These are phyloP conservation scores for Colletotrichum navitas DNA, from an alignment of 2,329 filamentous ascomycete genomes.

Conservation along the genomic window DNA sequence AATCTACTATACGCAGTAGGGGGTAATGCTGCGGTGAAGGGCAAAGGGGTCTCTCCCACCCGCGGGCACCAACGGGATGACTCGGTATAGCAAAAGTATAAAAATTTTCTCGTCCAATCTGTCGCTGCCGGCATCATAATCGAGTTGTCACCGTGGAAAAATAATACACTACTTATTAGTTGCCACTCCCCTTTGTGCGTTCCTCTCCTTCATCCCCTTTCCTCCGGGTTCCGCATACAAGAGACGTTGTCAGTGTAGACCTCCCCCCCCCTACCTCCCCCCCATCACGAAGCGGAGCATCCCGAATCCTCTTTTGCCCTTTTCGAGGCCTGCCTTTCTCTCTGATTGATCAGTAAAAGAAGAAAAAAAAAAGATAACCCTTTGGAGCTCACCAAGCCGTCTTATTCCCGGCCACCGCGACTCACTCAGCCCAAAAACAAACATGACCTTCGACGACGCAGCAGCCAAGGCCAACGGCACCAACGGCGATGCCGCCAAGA, in stretches of 20 bases:
- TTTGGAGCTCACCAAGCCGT: constrained; percentile 10
- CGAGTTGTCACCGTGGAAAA: constrained; percentile 6
- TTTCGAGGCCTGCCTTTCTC: constrained; percentile 16
- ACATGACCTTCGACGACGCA: constrained; percentile 35
- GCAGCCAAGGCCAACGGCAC: constrained; percentile 36
- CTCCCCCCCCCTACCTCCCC: too few relatives aligned
- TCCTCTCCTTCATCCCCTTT: neutral
- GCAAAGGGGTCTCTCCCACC: constrained; percentile 1
- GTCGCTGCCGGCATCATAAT: constrained; percentile 11
- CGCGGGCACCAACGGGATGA: constrained; percentile 33
- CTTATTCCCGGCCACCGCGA: constrained; percentile 31
- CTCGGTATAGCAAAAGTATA: constrained; percentile 30
- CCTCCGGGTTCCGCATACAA: constrained; percentile 27
- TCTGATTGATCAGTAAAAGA: constrained; percentile 29
- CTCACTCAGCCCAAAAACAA: neutral
- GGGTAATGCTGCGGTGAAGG: too few relatives aligned
- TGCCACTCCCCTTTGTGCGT: neutral
- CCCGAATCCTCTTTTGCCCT: constrained; percentile 4
- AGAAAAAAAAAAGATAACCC: constrained; percentile 14
- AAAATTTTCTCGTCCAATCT: constrained; percentile 35
- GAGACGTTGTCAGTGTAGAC: neutral
- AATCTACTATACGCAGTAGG: too few relatives aligned
- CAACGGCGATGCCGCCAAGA: constrained; percentile 48
- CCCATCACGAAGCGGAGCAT: constrained; percentile 38
- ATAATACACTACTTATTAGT: constrained; percentile 23